Evolutionary conservation across 176 grass and related monocot genomes (phyloP), one percentile per base, ranked within the genome.

Genomic region (Olyra latifolia): DNA sequence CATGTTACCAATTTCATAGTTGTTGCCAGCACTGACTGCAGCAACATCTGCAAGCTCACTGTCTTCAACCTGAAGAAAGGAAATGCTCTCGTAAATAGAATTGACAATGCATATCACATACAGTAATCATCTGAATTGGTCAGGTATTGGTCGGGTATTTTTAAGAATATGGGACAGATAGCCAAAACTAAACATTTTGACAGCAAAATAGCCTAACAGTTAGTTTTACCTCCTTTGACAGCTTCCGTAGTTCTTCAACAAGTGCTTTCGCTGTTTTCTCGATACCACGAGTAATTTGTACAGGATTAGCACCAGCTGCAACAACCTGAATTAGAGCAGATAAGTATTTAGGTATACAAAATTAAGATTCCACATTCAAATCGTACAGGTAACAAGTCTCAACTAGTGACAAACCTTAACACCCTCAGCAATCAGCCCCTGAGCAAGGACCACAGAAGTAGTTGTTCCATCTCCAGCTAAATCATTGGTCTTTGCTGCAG

Each of bases 361-460:
- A 64, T 7, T 61, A 48, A 0, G 11, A 44, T 28, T 71, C 30
- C 8, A 62, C 63, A 17, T n/a, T 58, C 14, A 32, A 8, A 70
- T 28, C 29, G 32, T 43, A 68, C 44, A 76, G 0, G 63, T 63
- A 81, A 53, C 10, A 63, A 46, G 11, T 22, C 40, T 30, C 65
- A 55, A 38, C 13, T 8, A 74, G 44, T 8, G 1, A 8, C 58
- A 35, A 76, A 94, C 95, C 92, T 98, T 98, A 80, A 94, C 92
- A 85, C 90, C 95, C 85, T 98, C 95, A 61, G 95, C 92, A 74
- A 98, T 98, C 72, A 98, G 71, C 4, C 95, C 95, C 74, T 98
- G 95, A 75, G 95, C 95, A 89, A 98, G 95, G 83, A 98, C 95
- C 43, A 98, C 95, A 45, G 95, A 98, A 38, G 95, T 98, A 76